Conservation (phyloP, 2,329 filamentous ascomycete species). For the Penicillium brasilianum region DNA sequence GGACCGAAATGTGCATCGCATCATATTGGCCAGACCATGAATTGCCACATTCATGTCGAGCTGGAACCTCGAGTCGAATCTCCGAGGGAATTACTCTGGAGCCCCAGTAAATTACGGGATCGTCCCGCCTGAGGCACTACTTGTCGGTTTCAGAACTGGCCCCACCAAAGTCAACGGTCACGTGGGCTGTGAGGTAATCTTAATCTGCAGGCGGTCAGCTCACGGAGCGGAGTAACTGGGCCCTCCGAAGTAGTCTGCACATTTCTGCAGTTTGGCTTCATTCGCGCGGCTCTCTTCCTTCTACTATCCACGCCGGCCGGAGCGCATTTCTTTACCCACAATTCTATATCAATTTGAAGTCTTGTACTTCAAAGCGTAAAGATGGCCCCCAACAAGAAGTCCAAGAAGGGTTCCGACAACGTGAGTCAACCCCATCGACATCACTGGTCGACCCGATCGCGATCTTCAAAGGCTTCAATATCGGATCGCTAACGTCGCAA, state of each 20-base stretch:
- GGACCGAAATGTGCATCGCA: too few species aligned
- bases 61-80: too few species aligned
- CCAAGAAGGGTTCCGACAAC: conserved; percentile 79
- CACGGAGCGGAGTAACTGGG: conserved; percentile 15
- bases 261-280: conserved; percentile 14
- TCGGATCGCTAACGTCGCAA: conserved; percentile 9
- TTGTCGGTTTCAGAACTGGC: background rate
- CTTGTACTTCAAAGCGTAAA: conserved; percentile 38
- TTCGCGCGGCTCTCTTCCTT: conserved; percentile 1
- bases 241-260: conserved; percentile 9
- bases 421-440: conserved; percentile 14
- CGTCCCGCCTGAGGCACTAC: conserved; percentile 8
- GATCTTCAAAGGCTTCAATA: background rate
- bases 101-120: conserved; percentile 10
- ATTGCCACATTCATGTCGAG: too few species aligned
- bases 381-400: conserved; percentile 71
- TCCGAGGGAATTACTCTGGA: background rate
- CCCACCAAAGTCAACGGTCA: background rate
- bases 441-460: background rate
- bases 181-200: background rate
- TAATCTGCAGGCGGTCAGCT: background rate
- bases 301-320: conserved; percentile 37
- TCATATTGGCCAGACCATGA: too few species aligned
- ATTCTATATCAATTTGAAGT: conserved; percentile 20
- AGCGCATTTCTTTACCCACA: conserved; percentile 38